Evolutionary conservation across 140 eudicot genomes (phyloP), one percentile per base, ranked within the genome.

Genomic region (Ambrosia hybrid): DNA sequence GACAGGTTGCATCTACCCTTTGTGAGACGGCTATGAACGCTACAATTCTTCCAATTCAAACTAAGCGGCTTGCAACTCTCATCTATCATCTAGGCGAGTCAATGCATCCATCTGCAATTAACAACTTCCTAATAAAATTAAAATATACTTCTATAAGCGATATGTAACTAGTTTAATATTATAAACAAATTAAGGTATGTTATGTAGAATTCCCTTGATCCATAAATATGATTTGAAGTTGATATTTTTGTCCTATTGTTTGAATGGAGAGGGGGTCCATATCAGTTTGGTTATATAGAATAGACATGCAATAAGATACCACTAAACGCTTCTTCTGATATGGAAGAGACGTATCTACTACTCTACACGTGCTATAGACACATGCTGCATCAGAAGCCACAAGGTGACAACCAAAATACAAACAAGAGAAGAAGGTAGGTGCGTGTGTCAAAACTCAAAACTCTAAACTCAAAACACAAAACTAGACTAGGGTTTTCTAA

Each of bases 401-500:
- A 77, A 51, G 72, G 73, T 70, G 81, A 77, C 81, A 77, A 76
- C 41, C 67, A 77, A 49, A 62, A 70, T 37, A 77, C 76, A 70
- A 62, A 70, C 67, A 70, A 71, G 21, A 49, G 67, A 57, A 51
- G 80, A 43, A 56, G 73, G 74, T 67, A 66, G 72, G 65, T 74
- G 15, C 5, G 33, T 34, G 34, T 30, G 34, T 30, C 34, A 30
- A 30, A 30, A 30, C 34, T 30, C 34, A 1, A 30, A 30, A 30
- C 34, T 30, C 34, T 30, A 30, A 30, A 30, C 34, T 30, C 34
- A 30, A 30, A 30, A 30, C 14, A 21, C 45, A 65, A 17, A 39
- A 65, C 46, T 66, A 26, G 66, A n/a, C 12, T 58, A 59, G 63
- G 57, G 57, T 77, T 77, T 60, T 70, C 66, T 70, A 62, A 71